A percentile compares a stretch with the other conserved stretches of the same genome.
Evolutionary conservation across 208 protist species (phyloP).

Genomic region (Crithidia brevicula): DNA sequence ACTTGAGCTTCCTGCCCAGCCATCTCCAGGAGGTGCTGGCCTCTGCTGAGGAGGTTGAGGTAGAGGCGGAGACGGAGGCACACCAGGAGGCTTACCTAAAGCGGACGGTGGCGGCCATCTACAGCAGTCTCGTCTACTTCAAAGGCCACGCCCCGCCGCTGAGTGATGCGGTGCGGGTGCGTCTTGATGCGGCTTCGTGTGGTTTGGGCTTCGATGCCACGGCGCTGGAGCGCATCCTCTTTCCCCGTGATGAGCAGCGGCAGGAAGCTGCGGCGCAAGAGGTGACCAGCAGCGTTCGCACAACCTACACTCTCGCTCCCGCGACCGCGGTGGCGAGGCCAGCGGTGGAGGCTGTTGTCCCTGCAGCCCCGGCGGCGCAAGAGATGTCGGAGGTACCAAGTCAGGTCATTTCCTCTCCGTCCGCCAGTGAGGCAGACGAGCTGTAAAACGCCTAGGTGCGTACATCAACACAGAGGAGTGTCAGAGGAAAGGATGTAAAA

Average conservation of each 20-base stretch:
- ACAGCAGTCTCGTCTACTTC: constrained; percentile 61
- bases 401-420: constrained; percentile 14
- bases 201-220: constrained; percentile 25
- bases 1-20: constrained; percentile 51
- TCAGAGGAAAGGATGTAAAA: not conserved
- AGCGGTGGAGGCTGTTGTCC: not conserved
- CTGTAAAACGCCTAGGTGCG: not conserved
- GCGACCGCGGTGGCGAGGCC: constrained; percentile 5
- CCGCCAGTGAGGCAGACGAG: constrained; percentile 3
- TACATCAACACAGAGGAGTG: too few relatives aligned
- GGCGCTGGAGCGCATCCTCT: constrained; percentile 45
- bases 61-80: constrained; percentile 37
- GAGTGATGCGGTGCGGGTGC: constrained; percentile 33
- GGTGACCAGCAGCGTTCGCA: not conserved
- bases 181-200: constrained; percentile 45
- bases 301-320: not conserved
- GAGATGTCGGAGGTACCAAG: constrained; percentile 5
- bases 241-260: constrained; percentile 49
- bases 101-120: constrained; percentile 48
- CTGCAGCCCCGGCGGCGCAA: not conserved
- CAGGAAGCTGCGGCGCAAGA: constrained; percentile 37
- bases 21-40: constrained; percentile 50
- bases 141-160: constrained; percentile 48
- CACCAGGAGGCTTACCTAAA: constrained; percentile 55
- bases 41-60: constrained; percentile 44